phyloP scores from a whole-genome alignment of 306 rosid genomes.

The Abrus precatorius region DNA sequence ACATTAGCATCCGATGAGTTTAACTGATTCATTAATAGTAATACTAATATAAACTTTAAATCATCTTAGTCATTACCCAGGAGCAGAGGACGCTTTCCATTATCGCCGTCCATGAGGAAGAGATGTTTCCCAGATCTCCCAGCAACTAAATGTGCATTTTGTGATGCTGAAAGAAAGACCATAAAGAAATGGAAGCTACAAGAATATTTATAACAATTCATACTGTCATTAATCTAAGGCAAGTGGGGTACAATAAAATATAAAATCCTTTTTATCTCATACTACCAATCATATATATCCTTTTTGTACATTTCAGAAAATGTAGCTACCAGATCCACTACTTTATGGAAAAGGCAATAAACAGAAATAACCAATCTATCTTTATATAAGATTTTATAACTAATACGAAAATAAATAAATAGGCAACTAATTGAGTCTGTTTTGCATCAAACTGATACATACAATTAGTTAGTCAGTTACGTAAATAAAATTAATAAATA shows the following conservation, averaged over 20 bases:
- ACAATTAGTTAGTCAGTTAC: no score
- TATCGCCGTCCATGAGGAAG: conserved; percentile 80
- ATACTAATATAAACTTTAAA: conserved; percentile 87
- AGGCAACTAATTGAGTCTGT: background rate
- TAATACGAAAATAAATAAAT: background rate
- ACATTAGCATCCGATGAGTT: conserved; percentile 39
- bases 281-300: background rate
- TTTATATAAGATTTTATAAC: background rate
- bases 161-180: conserved; percentile 92
- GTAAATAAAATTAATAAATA: no score
- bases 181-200: conserved; percentile 86
- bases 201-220: conserved; percentile 1
- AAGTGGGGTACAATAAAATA: background rate
- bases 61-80: conserved; percentile 79
- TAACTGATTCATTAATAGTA: conserved; percentile 14
- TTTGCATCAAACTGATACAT: background rate
- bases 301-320: background rate
- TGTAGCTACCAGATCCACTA: background rate
- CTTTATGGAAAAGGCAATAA: conserved; percentile 2
- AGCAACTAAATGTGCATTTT: conserved; percentile 90
- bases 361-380: background rate
- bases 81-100: conserved; percentile 84
- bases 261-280: background rate
- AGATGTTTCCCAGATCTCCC: conserved; percentile 98
- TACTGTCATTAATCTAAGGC: background rate